Evolutionary conservation across 805 yeast species (phyloP).

Genomic region (Schwanniomyces sp.): DNA sequence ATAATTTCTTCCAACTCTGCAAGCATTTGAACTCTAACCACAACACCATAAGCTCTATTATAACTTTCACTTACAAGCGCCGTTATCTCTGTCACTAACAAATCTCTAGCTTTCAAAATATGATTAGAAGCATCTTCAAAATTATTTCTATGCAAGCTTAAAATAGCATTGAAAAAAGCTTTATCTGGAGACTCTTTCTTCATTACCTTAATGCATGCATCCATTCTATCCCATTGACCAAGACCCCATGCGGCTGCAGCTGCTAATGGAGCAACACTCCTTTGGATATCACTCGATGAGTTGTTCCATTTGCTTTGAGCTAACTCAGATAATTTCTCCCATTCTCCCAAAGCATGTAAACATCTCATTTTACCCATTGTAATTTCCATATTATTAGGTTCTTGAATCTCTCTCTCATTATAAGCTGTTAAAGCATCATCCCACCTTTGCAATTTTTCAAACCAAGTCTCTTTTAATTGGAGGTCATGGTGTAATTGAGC

Average conservation of each 20-base stretch:
- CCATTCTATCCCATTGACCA: constrained; percentile 96
- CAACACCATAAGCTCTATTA: constrained; percentile 94
- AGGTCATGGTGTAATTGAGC: constrained; percentile 89
- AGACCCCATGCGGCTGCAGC: constrained; percentile 99
- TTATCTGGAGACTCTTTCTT: constrained; percentile 90
- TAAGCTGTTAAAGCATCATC: constrained; percentile 95
- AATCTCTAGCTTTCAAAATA: constrained; percentile 81
- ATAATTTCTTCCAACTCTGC: constrained; percentile 96
- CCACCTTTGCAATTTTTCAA: constrained; percentile 95
- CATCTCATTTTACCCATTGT: constrained; percentile 98
- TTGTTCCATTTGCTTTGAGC: constrained; percentile 85
- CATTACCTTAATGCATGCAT: constrained; percentile 85
- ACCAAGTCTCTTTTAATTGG: constrained; percentile 96
- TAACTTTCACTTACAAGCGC: constrained; percentile 95
- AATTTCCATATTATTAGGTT: constrained; percentile 76
- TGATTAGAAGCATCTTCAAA: constrained; percentile 79
- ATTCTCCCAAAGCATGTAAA: constrained; percentile 96
- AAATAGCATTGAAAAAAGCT: constrained; percentile 90
- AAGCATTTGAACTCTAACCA: constrained; percentile 94
- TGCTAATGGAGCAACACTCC: constrained; percentile 93
- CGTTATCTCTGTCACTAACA: constrained; percentile 88
- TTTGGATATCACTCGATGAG: constrained; percentile 67
- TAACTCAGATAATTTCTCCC: constrained; percentile 87
- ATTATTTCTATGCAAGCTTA: constrained; percentile 81
- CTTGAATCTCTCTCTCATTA: constrained; percentile 66